Evolutionary conservation across 164 flowering plant genomes (phyloP), one percentile per base, ranked within the genome.

Genomic region (Sextonia rubra): DNA sequence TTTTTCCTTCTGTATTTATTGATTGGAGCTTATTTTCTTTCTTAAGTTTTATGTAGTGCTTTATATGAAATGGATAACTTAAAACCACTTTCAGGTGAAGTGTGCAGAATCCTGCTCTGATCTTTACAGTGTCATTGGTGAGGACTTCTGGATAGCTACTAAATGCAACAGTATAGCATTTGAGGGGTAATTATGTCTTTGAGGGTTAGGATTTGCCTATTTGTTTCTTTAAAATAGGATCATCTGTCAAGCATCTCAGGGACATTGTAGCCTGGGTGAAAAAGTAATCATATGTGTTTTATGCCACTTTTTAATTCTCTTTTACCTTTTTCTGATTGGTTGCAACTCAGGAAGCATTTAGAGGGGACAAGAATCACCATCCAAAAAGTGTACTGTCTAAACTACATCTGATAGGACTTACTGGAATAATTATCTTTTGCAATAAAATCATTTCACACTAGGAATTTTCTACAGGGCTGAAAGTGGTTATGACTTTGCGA

Each of bases 331-430:
- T 22, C 12, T 18, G 64, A 22, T 72, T 18, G 29, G 52, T 52
- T 72, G 20, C 22, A 30, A 49, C 77, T 77, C 91, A 95, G 99
- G 88, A 95, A 87, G 84, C 88, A 72, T 37, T 90, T 91, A 71
- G 98, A 93, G 79, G 99, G 99, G 75, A 91, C 98, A 68, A 86
- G 98, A 84, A 91, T 95, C 76, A 89, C 97, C 27, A 73, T 91
- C 29, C 78, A 85, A 72, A 93, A 95, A 82, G 82, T 71, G 99
- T 91, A 85, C 64, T 24, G 72, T 26, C 24, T 69, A 61, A 68
- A 68, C 20, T 37, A 52, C 52, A 66, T 66, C 32, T 66, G 55
- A 27, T 14, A 17, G 68, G 23, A 44, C 49, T 22, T 47, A 22
- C 29, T 12, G 70, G n/a, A 67, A 2, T 47, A 23, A 4, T 66